Evolutionary conservation across 768 basidiomycete genomes (phyloP).

Genomic region (Calocera viscosa): DNA sequence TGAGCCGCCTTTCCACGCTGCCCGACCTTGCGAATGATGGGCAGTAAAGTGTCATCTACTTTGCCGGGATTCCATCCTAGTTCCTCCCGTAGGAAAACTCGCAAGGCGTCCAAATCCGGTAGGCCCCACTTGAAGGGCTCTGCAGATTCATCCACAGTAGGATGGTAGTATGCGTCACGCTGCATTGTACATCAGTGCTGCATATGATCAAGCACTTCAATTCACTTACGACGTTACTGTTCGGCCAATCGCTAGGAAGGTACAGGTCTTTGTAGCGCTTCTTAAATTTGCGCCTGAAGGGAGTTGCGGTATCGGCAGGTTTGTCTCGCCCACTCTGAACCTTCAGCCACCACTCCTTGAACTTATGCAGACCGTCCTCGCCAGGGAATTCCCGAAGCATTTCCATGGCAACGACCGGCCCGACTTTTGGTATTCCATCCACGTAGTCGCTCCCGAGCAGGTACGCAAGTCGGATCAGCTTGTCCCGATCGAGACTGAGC

Average conservation of each 20-base stretch:
- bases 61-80: slow-evolving; percentile 70
- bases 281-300: slow-evolving; percentile 79
- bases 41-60: slow-evolving; percentile 81
- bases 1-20: slow-evolving; percentile 62
- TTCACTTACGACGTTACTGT: slow-evolving; percentile 68
- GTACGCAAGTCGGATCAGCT: slow-evolving; percentile 80
- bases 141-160: slow-evolving; percentile 77
- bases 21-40: slow-evolving; percentile 81
- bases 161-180: slow-evolving; percentile 89
- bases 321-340: slow-evolving; percentile 85
- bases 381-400: slow-evolving; percentile 87
- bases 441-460: slow-evolving; percentile 95
- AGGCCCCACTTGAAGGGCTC: slow-evolving; percentile 95
- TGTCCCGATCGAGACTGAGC: slow-evolving; percentile 72
- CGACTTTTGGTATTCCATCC: slow-evolving; percentile 80
- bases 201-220: neutral
- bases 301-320: slow-evolving; percentile 54
- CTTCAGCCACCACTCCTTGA: slow-evolving; percentile 87
- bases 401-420: slow-evolving; percentile 95
- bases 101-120: slow-evolving; percentile 88
- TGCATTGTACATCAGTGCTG: slow-evolving; percentile 24
- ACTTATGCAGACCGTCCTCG: slow-evolving; percentile 65
- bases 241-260: slow-evolving; percentile 77
- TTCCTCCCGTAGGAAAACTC: slow-evolving; percentile 61
- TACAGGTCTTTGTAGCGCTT: slow-evolving; percentile 79